Percentiles rank a stretch among this genome's conserved stretches.
Conservation (phyloP, 2,329 filamentous ascomycete genomes). For the Aspergillus costaricaensis region DNA sequence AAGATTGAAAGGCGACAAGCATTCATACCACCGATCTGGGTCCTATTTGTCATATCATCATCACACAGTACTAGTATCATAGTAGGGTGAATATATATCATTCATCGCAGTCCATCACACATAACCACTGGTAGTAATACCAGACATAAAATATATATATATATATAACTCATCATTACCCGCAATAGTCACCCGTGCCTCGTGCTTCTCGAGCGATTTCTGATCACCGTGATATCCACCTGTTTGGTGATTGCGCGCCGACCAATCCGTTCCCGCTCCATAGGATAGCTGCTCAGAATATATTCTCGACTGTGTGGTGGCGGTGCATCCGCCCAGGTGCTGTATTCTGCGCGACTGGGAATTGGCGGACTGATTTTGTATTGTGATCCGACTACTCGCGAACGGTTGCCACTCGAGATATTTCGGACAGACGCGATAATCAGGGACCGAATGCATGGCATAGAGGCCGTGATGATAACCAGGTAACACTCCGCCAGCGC, state of each 20-base stretch:
- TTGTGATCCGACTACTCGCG: not conserved
- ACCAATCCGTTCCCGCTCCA: not conserved
- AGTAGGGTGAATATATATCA: too few relatives aligned
- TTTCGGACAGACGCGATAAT: slow-evolving; percentile 7
- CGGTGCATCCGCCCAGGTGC: not conserved
- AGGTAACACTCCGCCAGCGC: slow-evolving; percentile 32
- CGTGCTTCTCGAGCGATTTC: not conserved
- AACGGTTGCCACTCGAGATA: not conserved
- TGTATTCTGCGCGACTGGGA: not conserved
- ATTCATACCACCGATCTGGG: too few relatives aligned
- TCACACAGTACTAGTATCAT: too few relatives aligned
- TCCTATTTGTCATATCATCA: too few relatives aligned
- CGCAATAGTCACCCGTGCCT: not conserved
- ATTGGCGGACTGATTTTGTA: not conserved
- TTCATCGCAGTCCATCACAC: not conserved
- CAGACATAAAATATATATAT: too few relatives aligned
- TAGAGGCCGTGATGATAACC: slow-evolving; percentile 35
- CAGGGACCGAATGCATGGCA: slow-evolving; percentile 32
- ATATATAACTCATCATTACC: not conserved
- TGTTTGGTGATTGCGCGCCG: not conserved
- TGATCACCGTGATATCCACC: not conserved
- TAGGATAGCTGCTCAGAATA: not conserved
- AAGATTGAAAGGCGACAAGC: not conserved
- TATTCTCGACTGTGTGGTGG: not conserved
- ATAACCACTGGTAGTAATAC: not conserved